Evolutionary conservation across 306 rosid species (phyloP).

Genomic region (Cucurbita argyrosperma): DNA sequence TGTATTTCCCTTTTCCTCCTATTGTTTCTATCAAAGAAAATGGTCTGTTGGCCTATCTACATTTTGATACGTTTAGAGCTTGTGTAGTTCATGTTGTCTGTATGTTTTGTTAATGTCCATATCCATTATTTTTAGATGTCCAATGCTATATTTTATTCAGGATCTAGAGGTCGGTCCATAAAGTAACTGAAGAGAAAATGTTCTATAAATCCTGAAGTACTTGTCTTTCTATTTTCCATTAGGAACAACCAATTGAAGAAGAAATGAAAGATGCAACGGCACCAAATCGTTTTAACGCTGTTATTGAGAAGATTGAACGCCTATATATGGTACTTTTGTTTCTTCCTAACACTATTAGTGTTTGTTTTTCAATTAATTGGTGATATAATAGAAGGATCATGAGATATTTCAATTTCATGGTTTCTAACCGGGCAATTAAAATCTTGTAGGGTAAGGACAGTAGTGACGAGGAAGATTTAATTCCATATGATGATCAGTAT

Average conservation of each 20-base stretch:
- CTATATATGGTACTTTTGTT: constrained; percentile 56
- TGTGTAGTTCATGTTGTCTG: background rate
- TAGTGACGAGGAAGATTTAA: constrained; percentile 76
- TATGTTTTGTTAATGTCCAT: background rate
- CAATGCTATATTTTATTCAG: background rate
- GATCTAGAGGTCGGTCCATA: background rate
- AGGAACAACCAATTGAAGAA: constrained; percentile 52
- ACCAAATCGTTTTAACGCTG: constrained; percentile 91
- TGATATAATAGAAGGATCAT: background rate
- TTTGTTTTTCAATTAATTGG: constrained; percentile 1
- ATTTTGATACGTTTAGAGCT: background rate
- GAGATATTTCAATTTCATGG: background rate
- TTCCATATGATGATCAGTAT: constrained; percentile 93
- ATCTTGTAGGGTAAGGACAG: constrained; percentile 81
- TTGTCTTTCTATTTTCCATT: background rate
- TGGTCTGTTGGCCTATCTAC: background rate
- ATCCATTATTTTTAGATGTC: background rate
- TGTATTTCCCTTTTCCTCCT: background rate
- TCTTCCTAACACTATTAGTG: background rate
- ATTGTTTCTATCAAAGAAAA: background rate
- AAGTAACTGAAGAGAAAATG: background rate
- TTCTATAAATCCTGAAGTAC: background rate
- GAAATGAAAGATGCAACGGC: constrained; percentile 56
- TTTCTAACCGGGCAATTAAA: constrained; percentile 1
- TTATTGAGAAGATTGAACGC: constrained; percentile 92